Percentiles rank a stretch among this genome's conserved stretches.
phyloP scores from a whole-genome alignment of 345 rosid species.

The Trapa incisa region DNA sequence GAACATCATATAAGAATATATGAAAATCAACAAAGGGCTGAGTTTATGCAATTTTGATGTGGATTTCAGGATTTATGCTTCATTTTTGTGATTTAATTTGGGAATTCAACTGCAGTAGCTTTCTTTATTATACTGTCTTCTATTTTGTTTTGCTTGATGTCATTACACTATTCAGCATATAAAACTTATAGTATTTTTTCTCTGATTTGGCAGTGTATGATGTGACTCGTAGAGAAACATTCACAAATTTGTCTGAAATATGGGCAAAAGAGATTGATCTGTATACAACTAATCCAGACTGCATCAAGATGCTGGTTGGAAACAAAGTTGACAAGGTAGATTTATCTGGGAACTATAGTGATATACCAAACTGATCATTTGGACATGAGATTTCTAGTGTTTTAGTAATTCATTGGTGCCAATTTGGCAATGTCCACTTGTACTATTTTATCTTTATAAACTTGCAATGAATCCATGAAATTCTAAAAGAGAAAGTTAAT shows the following conservation, averaged over 20 bases:
- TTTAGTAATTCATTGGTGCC: not conserved
- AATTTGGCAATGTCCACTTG: not conserved
- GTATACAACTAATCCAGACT: constrained; percentile 61
- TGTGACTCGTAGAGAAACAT: constrained; percentile 77
- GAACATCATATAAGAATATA: not conserved
- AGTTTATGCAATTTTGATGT: not conserved
- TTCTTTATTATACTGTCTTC: not conserved
- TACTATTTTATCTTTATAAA: not conserved
- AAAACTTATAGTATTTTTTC: not conserved
- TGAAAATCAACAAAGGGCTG: not conserved
- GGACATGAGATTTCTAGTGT: not conserved
- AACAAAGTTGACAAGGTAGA: constrained; percentile 82
- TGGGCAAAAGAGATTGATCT: constrained; percentile 90
- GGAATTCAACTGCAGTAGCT: not conserved
- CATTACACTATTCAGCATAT: not conserved
- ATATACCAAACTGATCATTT: not conserved
- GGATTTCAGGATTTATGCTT: not conserved
- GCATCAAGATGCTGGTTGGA: constrained; percentile 85
- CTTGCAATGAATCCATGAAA: not conserved
- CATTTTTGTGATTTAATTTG: not conserved
- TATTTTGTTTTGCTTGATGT: too few species aligned
- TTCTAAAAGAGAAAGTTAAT: not conserved
- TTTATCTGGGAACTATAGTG: not conserved
- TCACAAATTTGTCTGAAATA: constrained; percentile 68
- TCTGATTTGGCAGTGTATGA: constrained; percentile 45